phyloP scores from a whole-genome alignment of 345 rosid species.

The Camelina laxa region DNA sequence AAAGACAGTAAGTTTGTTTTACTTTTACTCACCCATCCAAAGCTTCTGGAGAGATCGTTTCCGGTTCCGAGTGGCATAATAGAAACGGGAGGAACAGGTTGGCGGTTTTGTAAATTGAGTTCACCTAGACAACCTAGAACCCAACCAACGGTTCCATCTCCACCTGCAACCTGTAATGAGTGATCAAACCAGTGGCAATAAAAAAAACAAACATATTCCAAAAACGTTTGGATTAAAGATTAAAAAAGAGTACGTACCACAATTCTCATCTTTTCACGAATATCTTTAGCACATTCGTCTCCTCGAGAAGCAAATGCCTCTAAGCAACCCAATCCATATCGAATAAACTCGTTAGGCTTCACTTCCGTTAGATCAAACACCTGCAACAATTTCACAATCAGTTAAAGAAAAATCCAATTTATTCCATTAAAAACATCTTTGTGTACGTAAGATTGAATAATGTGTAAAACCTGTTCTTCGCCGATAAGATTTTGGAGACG shows the following conservation, averaged over 20 bases:
- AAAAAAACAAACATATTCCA: neutral
- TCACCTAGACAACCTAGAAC: conserved; percentile 83
- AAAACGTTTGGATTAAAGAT: neutral
- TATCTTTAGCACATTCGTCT: conserved; percentile 78
- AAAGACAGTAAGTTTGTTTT: neutral
- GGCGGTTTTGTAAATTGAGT: conserved; percentile 57
- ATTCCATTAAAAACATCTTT: neutral
- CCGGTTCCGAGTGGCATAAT: conserved; percentile 97
- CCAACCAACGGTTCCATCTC: conserved; percentile 99
- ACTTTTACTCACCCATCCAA: conserved; percentile 76
- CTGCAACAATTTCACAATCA: conserved; percentile 35
- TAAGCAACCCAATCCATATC: conserved; percentile 77
- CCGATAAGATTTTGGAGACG: conserved; percentile 78
- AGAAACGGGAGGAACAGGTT: conserved; percentile 86
- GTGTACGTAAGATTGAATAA: too few species aligned
- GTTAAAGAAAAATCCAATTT: neutral
- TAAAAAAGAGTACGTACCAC: conserved; percentile 56
- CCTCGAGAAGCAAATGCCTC: conserved; percentile 78
- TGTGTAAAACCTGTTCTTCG: conserved; percentile 63
- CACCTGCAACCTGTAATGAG: conserved; percentile 89
- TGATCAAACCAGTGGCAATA: conserved; percentile 30
- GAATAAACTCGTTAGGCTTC: conserved; percentile 79
- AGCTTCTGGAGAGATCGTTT: conserved; percentile 91
- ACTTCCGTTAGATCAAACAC: conserved; percentile 84
- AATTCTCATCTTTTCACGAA: conserved; percentile 75